A percentile compares a stretch with the other conserved stretches of the same genome.
phyloP scores from a whole-genome alignment of 2,329 filamentous ascomycete genomes.

The Claviceps arundinis region DNA sequence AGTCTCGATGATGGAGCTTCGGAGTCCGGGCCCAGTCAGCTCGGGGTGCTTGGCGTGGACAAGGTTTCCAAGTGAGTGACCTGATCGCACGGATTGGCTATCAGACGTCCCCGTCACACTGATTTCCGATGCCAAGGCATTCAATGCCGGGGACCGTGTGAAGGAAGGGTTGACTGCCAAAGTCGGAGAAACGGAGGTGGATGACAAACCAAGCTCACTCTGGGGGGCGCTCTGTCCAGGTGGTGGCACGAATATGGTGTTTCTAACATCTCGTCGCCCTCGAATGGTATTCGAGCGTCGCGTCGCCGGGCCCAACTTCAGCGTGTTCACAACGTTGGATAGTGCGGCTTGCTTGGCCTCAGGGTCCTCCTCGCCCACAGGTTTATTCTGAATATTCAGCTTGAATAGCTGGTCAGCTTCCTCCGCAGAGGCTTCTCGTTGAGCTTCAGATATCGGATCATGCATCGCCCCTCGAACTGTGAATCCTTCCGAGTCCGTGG shows the following conservation, averaged over 20 bases:
- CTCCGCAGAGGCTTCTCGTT: constrained; percentile 46
- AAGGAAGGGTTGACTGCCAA: constrained; percentile 7
- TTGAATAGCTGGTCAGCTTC: constrained; percentile 59
- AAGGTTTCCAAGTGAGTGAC: constrained; percentile 60
- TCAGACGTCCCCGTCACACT: constrained; percentile 54
- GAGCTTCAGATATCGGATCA: constrained; percentile 57
- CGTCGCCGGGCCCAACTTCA: constrained; percentile 52
- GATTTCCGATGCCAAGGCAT: constrained; percentile 49
- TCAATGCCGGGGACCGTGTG: constrained; percentile 32
- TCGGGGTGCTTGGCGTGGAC: constrained; percentile 70
- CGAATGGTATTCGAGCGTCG: constrained; percentile 65
- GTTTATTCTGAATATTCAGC: constrained; percentile 65
- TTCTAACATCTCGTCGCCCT: constrained; percentile 80
- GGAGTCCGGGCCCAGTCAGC: constrained; percentile 64
- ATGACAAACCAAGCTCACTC: background rate
- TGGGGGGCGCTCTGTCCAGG: constrained; percentile 1
- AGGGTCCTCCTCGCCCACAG: constrained; percentile 65
- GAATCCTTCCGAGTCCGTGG: constrained; percentile 61
- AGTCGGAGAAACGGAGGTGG: constrained; percentile 7
- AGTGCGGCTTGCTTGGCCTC: constrained; percentile 61
- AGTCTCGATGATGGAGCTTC: constrained; percentile 81
- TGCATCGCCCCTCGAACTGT: constrained; percentile 53
- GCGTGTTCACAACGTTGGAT: constrained; percentile 60
- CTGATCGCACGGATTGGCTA: constrained; percentile 81
- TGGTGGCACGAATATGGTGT: constrained; percentile 69